Base-by-base conservation (phyloP, 176 grass and related monocot species). In the Dactylis glomerata region DNA sequence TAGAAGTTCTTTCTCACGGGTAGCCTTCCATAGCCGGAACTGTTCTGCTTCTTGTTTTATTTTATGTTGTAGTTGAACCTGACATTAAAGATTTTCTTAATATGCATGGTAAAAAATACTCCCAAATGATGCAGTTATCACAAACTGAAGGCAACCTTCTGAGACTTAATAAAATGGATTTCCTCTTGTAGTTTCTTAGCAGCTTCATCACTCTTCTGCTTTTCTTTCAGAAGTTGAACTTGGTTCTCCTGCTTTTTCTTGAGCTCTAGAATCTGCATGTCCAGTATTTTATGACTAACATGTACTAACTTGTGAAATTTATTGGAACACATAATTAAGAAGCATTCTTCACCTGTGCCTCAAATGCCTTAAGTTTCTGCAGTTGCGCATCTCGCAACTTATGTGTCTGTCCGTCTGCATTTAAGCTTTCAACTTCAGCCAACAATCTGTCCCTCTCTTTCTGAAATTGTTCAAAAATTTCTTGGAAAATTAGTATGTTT, bases 211-310 rank as follows among this genome's bases (percentile, higher is more conserved):
- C 96, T 98, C 87, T 90, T 98, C 81, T 98, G 96, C 72, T 98
- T 98, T 83, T 98, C 91, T 84, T 96, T 98, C 81, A 96, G 81
- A 85, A 98, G 86, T 70, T 98, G 93, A 83, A 98, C 89, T 87
- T 96, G 96, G 57, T 90, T 98, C 62, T 98, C 96, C 83, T 98
- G 96, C 72, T 98, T 98, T 89, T 95, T 98, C 85, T 98, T 98
- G 49, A 98, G 93, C 33, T 96, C 93, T 80, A 89, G 75, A 84
- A 98, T 98, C 96, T 98, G 89, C 71, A 89, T 68, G 45, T 28
- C 10, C 70, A 28, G 51, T 79, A 24, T 49, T 45, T 65, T 44
- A 70, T 81, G 10, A 76, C 17, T 84, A 87, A 69, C 5, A 91
- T 70, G 32, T 77, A 27, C 37, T 22, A 61, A 45, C 52, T 12